Conservation (phyloP, 2,329 filamentous ascomycete species). For the Aspergillus neoniger region DNA sequence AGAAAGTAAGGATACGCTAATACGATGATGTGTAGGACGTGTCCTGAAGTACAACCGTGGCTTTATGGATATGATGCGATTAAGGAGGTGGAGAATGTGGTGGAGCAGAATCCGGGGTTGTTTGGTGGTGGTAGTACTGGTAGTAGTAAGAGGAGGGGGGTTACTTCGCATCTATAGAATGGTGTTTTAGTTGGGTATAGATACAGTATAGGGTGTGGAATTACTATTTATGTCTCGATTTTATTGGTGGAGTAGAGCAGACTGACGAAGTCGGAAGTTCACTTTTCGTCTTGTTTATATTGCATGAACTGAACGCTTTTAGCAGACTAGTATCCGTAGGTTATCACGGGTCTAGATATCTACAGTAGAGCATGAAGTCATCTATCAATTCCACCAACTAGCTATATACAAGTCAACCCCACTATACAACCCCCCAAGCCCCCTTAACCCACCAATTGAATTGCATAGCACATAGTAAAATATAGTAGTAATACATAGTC, state of each 20-base stretch:
- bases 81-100: conserved; percentile 53
- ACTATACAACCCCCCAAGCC: not conserved
- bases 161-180: conserved; percentile 9
- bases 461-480: not conserved
- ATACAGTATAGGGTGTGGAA: too few relatives aligned
- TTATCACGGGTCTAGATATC: too few relatives aligned
- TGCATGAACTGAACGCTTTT: too few relatives aligned
- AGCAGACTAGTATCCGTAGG: too few relatives aligned
- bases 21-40: conserved; percentile 47
- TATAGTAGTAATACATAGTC: not conserved
- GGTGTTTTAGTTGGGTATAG: not conserved
- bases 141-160: not conserved
- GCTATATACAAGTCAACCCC: too few relatives aligned
- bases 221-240: too few relatives aligned
- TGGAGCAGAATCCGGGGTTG: conserved; percentile 25
- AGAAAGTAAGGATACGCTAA: not conserved
- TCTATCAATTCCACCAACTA: too few relatives aligned
- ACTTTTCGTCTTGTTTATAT: too few relatives aligned
- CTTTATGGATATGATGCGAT: conserved; percentile 66
- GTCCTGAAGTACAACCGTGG: conserved; percentile 64
- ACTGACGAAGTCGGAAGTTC: too few relatives aligned
- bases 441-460: too few relatives aligned
- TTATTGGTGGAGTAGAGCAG: too few relatives aligned
- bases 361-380: too few relatives aligned
- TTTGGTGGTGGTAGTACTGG: conserved; percentile 11